Evolutionary conservation across 2,329 filamentous ascomycete species (phyloP), one percentile per base, ranked within the genome.

Genomic region (Fusarium tuaranense): DNA sequence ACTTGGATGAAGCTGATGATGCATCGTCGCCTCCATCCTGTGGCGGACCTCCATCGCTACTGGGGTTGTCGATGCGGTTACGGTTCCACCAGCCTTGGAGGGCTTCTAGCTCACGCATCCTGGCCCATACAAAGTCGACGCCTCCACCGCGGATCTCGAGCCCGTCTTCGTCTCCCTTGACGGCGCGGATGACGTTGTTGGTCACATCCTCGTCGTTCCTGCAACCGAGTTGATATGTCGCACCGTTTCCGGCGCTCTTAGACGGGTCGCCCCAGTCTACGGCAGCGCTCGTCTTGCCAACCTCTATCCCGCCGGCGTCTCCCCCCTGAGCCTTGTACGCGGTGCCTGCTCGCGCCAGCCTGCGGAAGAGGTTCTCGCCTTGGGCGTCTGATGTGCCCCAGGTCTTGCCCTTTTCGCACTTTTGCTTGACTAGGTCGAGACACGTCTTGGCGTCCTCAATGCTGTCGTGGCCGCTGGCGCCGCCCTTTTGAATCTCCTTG

Each of bases 391-490:
- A 91, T 0, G 92, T 93, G 39, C 95, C 97, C 94, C 95, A 99
- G 27, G 87, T 84, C 74, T 93, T 94, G 46, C 97, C 97, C 83
- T 94, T 97, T 82, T 98, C 95, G 82, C 96, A 98, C 82, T 99
- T 99, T 80, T 96, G 92, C 83, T 97, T 97, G 58, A 98, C 91
- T 2, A 99, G 92, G 78, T 98, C 95, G 16, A 99, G 91, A 74
- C 95, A 97, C 4, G 97, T 95, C 74, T 89, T 92, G 16, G 97
- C 95, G 82, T 99, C 97, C 83, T 99, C 97, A 72, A 98, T 89
- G 68, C 94, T 97, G 86, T 98, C 93, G 81, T 99, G 97, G 18
- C 97, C 97, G 18, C 81, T 81, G 18, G 88, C 87, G 61, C 93
- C 93, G 51, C 91, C 92, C 78, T 94, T 95, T 81, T 99, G 97